Percentiles rank a stretch among this genome's conserved stretches.
These are phyloP conservation scores for Camelina laxa DNA, from an alignment of 345 rosid genomes.

Conservation along the genomic window DNA sequence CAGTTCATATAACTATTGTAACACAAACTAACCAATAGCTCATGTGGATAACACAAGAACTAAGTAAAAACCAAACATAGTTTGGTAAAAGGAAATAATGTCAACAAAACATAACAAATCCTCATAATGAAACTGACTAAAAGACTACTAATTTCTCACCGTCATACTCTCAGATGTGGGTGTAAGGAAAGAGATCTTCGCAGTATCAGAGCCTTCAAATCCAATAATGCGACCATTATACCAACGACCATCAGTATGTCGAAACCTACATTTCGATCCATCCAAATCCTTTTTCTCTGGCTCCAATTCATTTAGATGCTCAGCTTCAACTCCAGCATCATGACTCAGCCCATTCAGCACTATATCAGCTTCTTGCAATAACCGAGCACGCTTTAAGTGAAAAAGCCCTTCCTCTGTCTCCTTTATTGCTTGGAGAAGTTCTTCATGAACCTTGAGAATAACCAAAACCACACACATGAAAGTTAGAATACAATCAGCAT, in stretches of 20 bases:
- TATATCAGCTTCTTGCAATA: slow-evolving; percentile 69
- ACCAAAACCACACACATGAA: slow-evolving; percentile 27
- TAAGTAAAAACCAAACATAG: neutral
- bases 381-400: slow-evolving; percentile 71
- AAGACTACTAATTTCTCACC: slow-evolving; percentile 52
- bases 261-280: slow-evolving; percentile 83
- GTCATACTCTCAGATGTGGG: slow-evolving; percentile 88
- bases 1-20: neutral
- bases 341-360: slow-evolving; percentile 43
- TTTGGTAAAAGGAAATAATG: slow-evolving; percentile 1
- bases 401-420: slow-evolving; percentile 84
- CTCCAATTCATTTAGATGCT: slow-evolving; percentile 55
- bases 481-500: neutral
- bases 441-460: slow-evolving; percentile 64
- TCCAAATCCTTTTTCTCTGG: slow-evolving; percentile 53
- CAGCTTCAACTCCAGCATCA: slow-evolving; percentile 52
- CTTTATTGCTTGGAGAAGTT: slow-evolving; percentile 67
- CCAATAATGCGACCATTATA: slow-evolving; percentile 79
- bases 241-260: slow-evolving; percentile 83
- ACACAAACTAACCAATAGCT: neutral
- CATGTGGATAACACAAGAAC: slow-evolving; percentile 7
- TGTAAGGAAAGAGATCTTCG: slow-evolving; percentile 79
- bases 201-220: slow-evolving; percentile 56
- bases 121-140: slow-evolving; percentile 9
- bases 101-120: neutral